Evolutionary conservation across 257 asterid genomes (phyloP).

Genomic region (Solanum piurae): DNA sequence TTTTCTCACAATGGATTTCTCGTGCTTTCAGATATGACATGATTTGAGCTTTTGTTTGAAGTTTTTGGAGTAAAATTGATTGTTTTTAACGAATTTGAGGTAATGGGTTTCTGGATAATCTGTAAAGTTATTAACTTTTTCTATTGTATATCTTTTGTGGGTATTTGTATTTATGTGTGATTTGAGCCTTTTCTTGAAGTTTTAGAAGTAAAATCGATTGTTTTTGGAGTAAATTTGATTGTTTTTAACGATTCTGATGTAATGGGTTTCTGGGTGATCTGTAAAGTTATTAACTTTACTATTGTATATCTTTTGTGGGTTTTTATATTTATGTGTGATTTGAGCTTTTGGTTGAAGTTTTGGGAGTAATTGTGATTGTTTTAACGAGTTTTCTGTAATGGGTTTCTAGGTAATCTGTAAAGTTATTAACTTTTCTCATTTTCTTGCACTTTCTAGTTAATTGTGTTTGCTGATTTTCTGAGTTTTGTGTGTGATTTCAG

Average conservation of each 20-base stretch:
- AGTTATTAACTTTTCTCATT: background rate
- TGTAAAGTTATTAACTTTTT: conserved; percentile 3
- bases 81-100: conserved; percentile 34
- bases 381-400: conserved; percentile 33
- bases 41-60: background rate
- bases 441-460: background rate
- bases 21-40: background rate
- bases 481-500: background rate
- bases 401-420: background rate
- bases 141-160: background rate
- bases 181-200: background rate
- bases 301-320: background rate
- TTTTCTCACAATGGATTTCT: background rate
- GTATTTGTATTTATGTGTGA: background rate
- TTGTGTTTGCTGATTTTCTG: background rate
- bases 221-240: background rate
- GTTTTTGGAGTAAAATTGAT: background rate
- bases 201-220: background rate
- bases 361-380: background rate
- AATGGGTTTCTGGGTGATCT: background rate
- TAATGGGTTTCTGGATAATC: background rate
- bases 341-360: background rate
- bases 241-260: conserved; percentile 36
- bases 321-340: background rate
- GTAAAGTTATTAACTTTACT: background rate